Percentiles rank a stretch among this genome's conserved stretches.
phyloP scores from a whole-genome alignment of 2,329 filamentous ascomycete species.

The Aspergillus brunneoviolaceus region DNA sequence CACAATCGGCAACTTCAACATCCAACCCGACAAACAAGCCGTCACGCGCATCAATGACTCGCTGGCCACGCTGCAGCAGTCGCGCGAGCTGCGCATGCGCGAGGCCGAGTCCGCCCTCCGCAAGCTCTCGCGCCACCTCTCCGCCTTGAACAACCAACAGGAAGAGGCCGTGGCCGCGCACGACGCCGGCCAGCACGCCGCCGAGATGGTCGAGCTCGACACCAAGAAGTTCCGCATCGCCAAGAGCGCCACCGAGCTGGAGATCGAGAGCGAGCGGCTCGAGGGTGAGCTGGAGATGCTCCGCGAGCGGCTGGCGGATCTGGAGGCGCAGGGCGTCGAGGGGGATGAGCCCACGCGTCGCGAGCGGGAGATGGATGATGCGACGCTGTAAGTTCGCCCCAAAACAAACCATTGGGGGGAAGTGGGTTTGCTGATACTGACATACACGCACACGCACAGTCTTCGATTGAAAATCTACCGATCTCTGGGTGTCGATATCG shows the following conservation, averaged over 20 bases:
- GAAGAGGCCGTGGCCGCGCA: slow-evolving; percentile 72
- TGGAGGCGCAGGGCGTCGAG: slow-evolving; percentile 85
- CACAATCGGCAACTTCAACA: slow-evolving; percentile 94
- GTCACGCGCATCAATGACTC: slow-evolving; percentile 82
- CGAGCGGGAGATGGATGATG: slow-evolving; percentile 52
- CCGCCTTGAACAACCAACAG: slow-evolving; percentile 73
- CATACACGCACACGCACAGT: slow-evolving; percentile 34
- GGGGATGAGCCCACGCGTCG: slow-evolving; percentile 58
- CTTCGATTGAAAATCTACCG: slow-evolving; percentile 88
- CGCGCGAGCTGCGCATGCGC: slow-evolving; percentile 73
- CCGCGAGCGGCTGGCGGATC: slow-evolving; percentile 70
- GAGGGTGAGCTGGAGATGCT: slow-evolving; percentile 75
- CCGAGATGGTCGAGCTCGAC: slow-evolving; percentile 81
- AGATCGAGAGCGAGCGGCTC: slow-evolving; percentile 93
- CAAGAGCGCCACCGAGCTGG: slow-evolving; percentile 84
- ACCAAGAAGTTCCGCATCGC: slow-evolving; percentile 92
- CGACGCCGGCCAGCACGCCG: slow-evolving; percentile 76
- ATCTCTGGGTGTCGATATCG: slow-evolving; percentile 84
- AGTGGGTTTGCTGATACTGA: no score
- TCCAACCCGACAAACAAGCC: slow-evolving; percentile 79
- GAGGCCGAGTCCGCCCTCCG: slow-evolving; percentile 68
- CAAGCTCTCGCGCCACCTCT: slow-evolving; percentile 72
- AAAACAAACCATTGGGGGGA: no score
- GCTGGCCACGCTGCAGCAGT: slow-evolving; percentile 76
- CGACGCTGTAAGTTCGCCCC: slow-evolving; percentile 42